A percentile compares a stretch with the other conserved stretches of the same genome.
These are phyloP conservation scores for Clonostachys rosea DNA, from an alignment of 2,329 filamentous ascomycete genomes.

Conservation along the genomic window DNA sequence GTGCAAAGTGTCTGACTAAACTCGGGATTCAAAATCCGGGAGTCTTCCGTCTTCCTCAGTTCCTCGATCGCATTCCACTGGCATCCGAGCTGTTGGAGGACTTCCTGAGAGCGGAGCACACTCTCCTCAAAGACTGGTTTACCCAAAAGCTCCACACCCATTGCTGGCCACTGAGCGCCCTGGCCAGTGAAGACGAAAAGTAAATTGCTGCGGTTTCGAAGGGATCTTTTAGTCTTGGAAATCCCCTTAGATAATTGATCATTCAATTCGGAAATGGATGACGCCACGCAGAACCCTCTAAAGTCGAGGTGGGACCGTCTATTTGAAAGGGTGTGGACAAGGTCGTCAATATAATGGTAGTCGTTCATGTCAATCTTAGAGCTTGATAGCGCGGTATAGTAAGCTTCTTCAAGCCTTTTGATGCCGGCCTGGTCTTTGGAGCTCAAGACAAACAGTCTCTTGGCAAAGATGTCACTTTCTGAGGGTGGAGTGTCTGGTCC, in stretches of 20 bases:
- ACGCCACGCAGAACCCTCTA: conserved; percentile 5
- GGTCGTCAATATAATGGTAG: conserved; percentile 1
- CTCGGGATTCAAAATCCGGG: conserved; percentile 21
- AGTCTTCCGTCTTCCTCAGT: conserved; percentile 15
- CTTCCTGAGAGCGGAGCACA: not conserved
- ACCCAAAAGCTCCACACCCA: conserved; percentile 11
- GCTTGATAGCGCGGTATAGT: not conserved
- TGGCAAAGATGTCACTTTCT: not conserved
- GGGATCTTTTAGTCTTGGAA: conserved; percentile 4
- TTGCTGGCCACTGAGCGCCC: conserved; percentile 13
- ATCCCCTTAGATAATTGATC: no score
- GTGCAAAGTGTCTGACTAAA: conserved; percentile 19
- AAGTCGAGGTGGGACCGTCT: conserved; percentile 5
- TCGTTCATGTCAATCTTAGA: not conserved
- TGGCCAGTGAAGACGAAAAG: conserved; percentile 15
- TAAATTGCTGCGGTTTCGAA: not conserved
- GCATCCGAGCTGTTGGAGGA: conserved; percentile 1
- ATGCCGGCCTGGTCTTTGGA: conserved; percentile 20
- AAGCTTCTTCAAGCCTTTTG: conserved; percentile 8
- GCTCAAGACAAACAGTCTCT: conserved; percentile 23
- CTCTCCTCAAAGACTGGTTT: not conserved
- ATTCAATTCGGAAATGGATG: not conserved
- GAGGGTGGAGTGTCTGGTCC: not conserved
- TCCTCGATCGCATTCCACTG: conserved; percentile 2
- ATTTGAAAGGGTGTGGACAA: conserved; percentile 8